Evolutionary conservation across 73 alveolate genomes (phyloP).

Genomic region (Uronychia setigera): DNA sequence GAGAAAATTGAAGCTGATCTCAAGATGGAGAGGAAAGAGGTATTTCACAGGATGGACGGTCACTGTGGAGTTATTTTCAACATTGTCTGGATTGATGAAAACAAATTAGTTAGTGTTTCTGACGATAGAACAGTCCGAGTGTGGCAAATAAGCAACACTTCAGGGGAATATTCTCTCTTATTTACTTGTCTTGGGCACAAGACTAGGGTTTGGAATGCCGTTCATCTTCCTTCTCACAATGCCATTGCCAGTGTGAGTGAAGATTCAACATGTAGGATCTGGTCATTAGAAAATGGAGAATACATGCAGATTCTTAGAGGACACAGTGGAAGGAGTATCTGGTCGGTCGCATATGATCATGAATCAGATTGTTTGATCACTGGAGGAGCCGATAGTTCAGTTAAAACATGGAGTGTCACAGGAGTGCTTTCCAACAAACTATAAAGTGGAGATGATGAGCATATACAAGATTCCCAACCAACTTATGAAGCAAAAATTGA

Average conservation of each 20-base stretch:
- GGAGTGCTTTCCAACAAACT: conserved; percentile 9
- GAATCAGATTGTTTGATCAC: conserved; percentile 18
- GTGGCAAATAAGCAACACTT: conserved; percentile 11
- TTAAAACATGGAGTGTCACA: conserved; percentile 43
- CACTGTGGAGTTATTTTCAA: conserved; percentile 57
- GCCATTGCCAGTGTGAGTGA: conserved; percentile 37
- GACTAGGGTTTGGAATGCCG: conserved; percentile 37
- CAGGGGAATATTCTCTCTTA: conserved; percentile 4
- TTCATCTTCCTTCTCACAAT: neutral
- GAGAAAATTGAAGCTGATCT: neutral
- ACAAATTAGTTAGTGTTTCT: conserved; percentile 33
- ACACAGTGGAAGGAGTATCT: conserved; percentile 39
- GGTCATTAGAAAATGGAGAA: conserved; percentile 4
- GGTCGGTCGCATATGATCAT: conserved; percentile 32
- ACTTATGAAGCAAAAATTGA: neutral
- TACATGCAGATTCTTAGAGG: conserved; percentile 41
- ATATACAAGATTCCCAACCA: neutral
- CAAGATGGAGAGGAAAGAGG: neutral
- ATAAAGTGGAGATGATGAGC: neutral
- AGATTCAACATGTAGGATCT: conserved; percentile 48
- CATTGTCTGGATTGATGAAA: conserved; percentile 15
- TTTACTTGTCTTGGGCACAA: conserved; percentile 32
- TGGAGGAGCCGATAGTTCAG: conserved; percentile 60
- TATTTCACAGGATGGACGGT: conserved; percentile 18
- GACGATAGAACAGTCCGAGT: conserved; percentile 53